Evolutionary conservation across 2,329 filamentous ascomycete genomes (phyloP).

Genomic region (Fusarium cyanostomum): DNA sequence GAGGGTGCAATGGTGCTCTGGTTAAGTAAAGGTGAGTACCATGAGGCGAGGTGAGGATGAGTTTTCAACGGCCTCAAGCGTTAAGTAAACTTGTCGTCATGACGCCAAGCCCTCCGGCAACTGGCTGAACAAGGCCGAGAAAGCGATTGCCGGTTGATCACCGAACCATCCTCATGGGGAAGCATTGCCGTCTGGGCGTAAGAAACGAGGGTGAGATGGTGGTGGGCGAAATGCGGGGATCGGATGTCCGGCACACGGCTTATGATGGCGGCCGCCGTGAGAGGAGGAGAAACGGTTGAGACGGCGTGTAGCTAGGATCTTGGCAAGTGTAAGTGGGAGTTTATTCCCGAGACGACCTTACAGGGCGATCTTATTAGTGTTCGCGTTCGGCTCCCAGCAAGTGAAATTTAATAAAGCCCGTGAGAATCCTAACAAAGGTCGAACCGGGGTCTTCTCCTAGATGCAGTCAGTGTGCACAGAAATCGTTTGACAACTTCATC

Average conservation of each 20-base stretch:
- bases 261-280: background rate
- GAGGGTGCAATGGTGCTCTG: background rate
- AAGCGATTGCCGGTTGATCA: slow-evolving; percentile 24
- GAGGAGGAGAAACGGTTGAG: background rate
- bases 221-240: slow-evolving; percentile 24
- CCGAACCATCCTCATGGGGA: slow-evolving; percentile 29
- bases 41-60: background rate
- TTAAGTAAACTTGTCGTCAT: slow-evolving; percentile 16
- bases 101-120: slow-evolving; percentile 8
- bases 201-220: slow-evolving; percentile 7
- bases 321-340: background rate
- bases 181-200: slow-evolving; percentile 18
- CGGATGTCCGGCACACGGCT: slow-evolving; percentile 32
- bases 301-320: background rate
- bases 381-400: too few relatives aligned
- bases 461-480: too few relatives aligned
- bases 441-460: too few relatives aligned
- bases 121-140: slow-evolving; percentile 23
- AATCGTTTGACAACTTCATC: too few relatives aligned
- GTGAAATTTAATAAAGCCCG: too few relatives aligned
- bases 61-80: background rate
- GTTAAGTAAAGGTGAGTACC: background rate
- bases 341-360: background rate
- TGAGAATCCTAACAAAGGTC: too few relatives aligned
- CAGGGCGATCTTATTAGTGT: too few relatives aligned